phyloP scores from a whole-genome alignment of 2,329 filamentous ascomycete species.

The Immersiporthe knoxdaviesiana region DNA sequence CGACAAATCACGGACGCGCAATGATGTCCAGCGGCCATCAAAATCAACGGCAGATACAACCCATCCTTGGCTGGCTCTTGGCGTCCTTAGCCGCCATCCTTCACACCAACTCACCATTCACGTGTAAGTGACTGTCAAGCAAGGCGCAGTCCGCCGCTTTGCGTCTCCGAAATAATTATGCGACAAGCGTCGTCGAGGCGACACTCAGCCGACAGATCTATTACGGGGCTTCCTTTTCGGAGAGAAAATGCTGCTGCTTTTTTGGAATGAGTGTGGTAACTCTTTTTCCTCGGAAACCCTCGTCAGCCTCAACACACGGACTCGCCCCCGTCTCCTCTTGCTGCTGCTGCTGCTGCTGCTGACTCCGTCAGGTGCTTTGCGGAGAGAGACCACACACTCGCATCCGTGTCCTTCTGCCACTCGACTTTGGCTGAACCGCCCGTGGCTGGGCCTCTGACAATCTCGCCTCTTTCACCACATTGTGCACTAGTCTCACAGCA shows the following conservation, averaged over 20 bases:
- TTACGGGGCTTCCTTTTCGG: not conserved
- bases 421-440: not conserved
- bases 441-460: not conserved
- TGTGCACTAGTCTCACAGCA: not conserved
- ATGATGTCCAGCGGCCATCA: not conserved
- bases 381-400: not conserved
- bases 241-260: not conserved
- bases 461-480: not conserved
- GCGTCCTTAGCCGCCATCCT: slow-evolving; percentile 14
- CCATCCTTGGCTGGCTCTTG: not conserved
- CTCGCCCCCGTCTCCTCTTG: not conserved
- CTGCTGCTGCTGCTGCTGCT: not conserved
- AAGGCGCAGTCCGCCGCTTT: not conserved
- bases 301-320: not conserved
- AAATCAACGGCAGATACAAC: slow-evolving; percentile 18
- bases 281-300: not conserved
- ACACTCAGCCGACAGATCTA: not conserved
- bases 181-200: not conserved
- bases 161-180: not conserved
- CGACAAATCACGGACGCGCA: slow-evolving; percentile 3
- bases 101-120: slow-evolving; percentile 14
- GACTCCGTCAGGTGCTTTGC: not conserved
- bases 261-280: not conserved
- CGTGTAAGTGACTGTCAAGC: slow-evolving; percentile 2
- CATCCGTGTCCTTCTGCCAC: not conserved